Evolutionary conservation across 78 protist genomes (phyloP).

Genomic region (Dictyostelium firmibasis): DNA sequence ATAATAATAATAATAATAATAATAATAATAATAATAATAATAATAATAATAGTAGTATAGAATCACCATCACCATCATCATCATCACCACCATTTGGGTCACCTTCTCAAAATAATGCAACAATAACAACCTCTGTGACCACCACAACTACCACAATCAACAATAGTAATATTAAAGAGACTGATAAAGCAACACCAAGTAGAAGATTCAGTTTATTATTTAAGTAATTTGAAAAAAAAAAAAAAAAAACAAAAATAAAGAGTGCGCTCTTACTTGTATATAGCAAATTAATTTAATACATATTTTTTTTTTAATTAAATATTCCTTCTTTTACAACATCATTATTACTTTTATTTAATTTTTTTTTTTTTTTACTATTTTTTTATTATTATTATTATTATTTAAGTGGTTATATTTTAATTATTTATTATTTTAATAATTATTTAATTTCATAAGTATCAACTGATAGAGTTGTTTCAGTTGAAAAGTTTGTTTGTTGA

Average conservation of each 20-base stretch:
- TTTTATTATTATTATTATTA: neutral
- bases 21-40: too few relatives aligned
- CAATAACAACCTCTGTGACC: neutral
- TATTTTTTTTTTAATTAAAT: neutral
- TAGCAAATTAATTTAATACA: neutral
- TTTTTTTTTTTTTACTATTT: neutral
- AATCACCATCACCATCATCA: neutral
- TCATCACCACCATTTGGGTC: neutral
- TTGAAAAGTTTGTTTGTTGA: conserved; percentile 17
- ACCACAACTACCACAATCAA: neutral
- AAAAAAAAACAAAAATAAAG: neutral
- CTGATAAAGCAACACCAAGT: neutral
- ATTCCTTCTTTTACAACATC: neutral
- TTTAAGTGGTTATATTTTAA: neutral
- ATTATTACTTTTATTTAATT: neutral
- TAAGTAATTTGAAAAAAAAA: neutral
- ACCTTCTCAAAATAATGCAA: neutral
- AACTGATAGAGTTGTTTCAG: conserved; percentile 17
- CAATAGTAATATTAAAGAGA: neutral
- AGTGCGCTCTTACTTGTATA: neutral
- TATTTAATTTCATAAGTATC: conserved; percentile 47
- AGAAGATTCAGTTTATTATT: conserved; percentile 21
- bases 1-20: too few relatives aligned
- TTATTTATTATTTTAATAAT: neutral
- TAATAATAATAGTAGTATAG: too few relatives aligned